A percentile compares a stretch with the other conserved stretches of the same genome.
Evolutionary conservation across 169 alveolate species (phyloP).

Genomic region (Plasmodium gonderi): DNA sequence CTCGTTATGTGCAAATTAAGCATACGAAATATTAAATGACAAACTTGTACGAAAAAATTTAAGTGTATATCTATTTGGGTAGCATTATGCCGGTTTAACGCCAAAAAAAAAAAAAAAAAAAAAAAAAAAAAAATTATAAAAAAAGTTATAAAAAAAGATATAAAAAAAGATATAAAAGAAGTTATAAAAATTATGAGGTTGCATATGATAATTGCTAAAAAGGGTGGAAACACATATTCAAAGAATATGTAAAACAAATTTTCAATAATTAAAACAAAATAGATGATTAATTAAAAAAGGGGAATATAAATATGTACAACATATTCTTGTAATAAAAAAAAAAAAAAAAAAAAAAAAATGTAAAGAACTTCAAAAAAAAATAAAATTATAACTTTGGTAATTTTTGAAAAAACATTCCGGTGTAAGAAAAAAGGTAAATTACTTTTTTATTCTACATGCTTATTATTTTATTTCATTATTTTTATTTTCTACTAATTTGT

Average conservation of each 20-base stretch:
- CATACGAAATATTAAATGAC: background rate
- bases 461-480: background rate
- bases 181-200: background rate
- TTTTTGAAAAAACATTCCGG: slow-evolving; percentile 15
- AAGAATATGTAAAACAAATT: background rate
- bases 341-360: background rate
- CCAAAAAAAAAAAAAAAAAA: background rate
- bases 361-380: slow-evolving; percentile 1
- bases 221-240: background rate
- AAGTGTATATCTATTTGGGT: background rate
- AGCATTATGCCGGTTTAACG: background rate
- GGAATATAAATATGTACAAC: background rate
- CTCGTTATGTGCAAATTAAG: background rate
- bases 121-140: background rate
- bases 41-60: background rate
- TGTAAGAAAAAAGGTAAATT: background rate
- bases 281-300: background rate
- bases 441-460: background rate
- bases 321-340: background rate
- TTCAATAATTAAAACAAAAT: slow-evolving; percentile 29
- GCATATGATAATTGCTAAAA: background rate
- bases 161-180: background rate
- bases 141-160: background rate
- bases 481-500: background rate
- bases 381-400: background rate